These are phyloP conservation scores for Globisporangium viniferum DNA, from an alignment of 352 stramenopile species.

Conservation along the genomic window DNA sequence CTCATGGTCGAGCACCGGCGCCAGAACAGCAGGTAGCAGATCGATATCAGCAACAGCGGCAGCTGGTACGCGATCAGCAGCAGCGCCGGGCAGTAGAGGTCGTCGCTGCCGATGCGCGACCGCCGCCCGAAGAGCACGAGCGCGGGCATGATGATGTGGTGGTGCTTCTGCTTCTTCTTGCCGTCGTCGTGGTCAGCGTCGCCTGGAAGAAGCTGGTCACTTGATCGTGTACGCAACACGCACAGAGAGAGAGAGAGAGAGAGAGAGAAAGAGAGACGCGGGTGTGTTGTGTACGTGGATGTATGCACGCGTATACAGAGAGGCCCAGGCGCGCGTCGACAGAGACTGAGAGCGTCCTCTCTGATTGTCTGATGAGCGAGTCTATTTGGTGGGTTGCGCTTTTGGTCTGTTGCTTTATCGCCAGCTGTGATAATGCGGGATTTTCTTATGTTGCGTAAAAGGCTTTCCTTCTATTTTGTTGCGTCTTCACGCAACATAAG, in stretches of 20 bases:
- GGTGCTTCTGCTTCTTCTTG: background rate
- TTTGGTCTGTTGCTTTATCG: no score
- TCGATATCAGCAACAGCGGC: conserved; percentile 54
- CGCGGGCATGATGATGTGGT: conserved; percentile 52
- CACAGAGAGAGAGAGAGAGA: no score
- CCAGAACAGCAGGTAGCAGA: conserved; percentile 64
- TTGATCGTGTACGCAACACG: no score
- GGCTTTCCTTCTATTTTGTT: no score
- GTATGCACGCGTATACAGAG: background rate
- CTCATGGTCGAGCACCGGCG: conserved; percentile 63
- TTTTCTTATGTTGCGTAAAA: no score
- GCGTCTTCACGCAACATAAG: no score
- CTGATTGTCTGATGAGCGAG: no score
- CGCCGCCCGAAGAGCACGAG: conserved; percentile 80
- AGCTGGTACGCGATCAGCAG: conserved; percentile 79
- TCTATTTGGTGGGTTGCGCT: background rate
- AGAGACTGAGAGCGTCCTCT: background rate
- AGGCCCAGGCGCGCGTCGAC: background rate
- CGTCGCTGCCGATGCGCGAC: conserved; percentile 81
- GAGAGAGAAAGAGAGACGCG: background rate
- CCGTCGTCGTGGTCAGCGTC: background rate
- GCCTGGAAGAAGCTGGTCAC: background rate
- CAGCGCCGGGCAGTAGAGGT: conserved; percentile 81
- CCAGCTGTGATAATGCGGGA: no score
- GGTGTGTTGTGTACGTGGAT: background rate